Percentiles rank a stretch among this genome's conserved stretches.
Evolutionary conservation across 1,284 basidiomycete species (phyloP).

Genomic region (Peniophora sp.): DNA sequence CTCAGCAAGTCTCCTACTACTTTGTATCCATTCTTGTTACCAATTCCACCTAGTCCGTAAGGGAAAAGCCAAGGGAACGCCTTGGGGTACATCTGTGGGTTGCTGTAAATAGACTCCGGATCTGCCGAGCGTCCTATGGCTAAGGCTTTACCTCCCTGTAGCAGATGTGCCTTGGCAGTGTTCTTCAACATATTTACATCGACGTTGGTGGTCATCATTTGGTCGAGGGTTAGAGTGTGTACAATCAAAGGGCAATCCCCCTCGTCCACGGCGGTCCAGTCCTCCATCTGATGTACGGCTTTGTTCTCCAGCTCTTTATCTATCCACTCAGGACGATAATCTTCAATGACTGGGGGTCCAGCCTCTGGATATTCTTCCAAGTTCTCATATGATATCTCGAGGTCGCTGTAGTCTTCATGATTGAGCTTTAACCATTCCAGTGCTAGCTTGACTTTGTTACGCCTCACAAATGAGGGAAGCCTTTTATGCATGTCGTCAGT

Average conservation of each 20-base stretch:
- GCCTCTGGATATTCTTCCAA: slow-evolving; percentile 22
- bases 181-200: too few relatives aligned
- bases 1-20: slow-evolving; percentile 9
- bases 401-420: slow-evolving; percentile 26
- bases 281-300: slow-evolving; percentile 18
- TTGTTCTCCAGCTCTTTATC: slow-evolving; percentile 15
- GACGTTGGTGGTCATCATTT: too few relatives aligned
- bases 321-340: slow-evolving; percentile 13
- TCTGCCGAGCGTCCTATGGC: slow-evolving; percentile 13
- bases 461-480: slow-evolving; percentile 26
- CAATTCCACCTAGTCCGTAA: slow-evolving; percentile 25
- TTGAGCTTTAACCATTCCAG: slow-evolving; percentile 31
- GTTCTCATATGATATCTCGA: slow-evolving; percentile 26
- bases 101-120: slow-evolving; percentile 20
- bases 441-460: slow-evolving; percentile 20
- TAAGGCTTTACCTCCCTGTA: slow-evolving; percentile 4
- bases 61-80: slow-evolving; percentile 31
- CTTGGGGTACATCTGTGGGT: slow-evolving; percentile 22
- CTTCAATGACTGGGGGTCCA: slow-evolving; percentile 21
- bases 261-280: slow-evolving; percentile 21
- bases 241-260: slow-evolving; percentile 29
- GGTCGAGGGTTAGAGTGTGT: slow-evolving; percentile 19
- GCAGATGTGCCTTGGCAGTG: too few relatives aligned
- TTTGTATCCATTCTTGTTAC: slow-evolving; percentile 8
- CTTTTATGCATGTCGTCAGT: slow-evolving; percentile 23